Percentiles rank a stretch among this genome's conserved stretches.
These are phyloP conservation scores for Lanmaoa rubissima DNA, from an alignment of 768 basidiomycete genomes.

Conservation along the genomic window DNA sequence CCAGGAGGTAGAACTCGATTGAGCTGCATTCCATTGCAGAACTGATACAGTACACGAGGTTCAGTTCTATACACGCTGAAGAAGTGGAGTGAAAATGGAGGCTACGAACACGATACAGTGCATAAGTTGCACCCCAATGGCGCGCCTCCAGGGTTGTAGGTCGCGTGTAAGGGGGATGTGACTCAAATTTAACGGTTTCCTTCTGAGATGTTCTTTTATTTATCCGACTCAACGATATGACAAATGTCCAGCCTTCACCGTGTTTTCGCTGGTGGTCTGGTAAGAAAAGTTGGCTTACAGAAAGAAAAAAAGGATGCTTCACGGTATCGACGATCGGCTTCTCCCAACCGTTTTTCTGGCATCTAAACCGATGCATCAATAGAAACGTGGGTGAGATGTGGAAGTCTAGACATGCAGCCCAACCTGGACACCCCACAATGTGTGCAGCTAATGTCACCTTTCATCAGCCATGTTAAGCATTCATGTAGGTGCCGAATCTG, in stretches of 20 bases:
- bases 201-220: constrained; percentile 70
- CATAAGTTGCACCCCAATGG: constrained; percentile 89
- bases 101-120: constrained; percentile 76
- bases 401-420: not conserved
- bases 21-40: constrained; percentile 72
- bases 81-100: not conserved
- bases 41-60: constrained; percentile 42
- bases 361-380: constrained; percentile 42
- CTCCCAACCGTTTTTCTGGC: constrained; percentile 89
- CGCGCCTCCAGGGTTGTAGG: constrained; percentile 77
- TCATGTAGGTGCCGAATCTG: not conserved
- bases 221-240: constrained; percentile 60
- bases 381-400: not conserved
- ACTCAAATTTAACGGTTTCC: constrained; percentile 70
- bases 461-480: not conserved
- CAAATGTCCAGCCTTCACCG: constrained; percentile 57
- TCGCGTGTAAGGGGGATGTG: constrained; percentile 66
- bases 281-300: constrained; percentile 4
- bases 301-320: constrained; percentile 9
- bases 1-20: constrained; percentile 77
- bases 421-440: not conserved
- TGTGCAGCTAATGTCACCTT: not conserved
- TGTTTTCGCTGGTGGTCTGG: constrained; percentile 42
- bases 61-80: not conserved
- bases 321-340: constrained; percentile 79